phyloP scores from a whole-genome alignment of 2,329 filamentous ascomycete species.

The Aspergillus neoniger region DNA sequence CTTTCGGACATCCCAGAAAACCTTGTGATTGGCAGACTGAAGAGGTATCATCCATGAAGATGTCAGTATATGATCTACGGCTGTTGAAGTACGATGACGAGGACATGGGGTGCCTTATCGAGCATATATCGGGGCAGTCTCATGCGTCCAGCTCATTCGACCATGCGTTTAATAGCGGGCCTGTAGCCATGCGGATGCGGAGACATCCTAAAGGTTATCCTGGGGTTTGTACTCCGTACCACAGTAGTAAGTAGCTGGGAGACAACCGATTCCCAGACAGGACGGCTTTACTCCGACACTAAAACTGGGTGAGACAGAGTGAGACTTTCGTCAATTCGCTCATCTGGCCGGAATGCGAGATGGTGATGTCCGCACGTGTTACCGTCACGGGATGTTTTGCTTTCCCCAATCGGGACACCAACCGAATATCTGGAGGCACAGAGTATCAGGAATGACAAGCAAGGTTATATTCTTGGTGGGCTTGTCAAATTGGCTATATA shows the following conservation, averaged over 20 bases:
- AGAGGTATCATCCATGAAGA: constrained; percentile 3
- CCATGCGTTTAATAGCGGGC: neutral
- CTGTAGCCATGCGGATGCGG: neutral
- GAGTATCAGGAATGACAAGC: neutral
- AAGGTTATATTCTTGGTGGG: neutral
- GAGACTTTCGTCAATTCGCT: neutral
- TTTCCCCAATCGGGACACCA: neutral
- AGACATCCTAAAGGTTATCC: too few relatives aligned
- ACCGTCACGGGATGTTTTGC: neutral
- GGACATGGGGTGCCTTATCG: neutral
- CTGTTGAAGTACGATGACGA: neutral
- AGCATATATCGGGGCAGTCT: neutral
- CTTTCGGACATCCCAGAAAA: neutral
- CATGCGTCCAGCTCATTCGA: neutral
- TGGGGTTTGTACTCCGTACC: too few relatives aligned
- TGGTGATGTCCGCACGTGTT: constrained; percentile 1
- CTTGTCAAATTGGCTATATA: neutral
- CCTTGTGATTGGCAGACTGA: neutral
- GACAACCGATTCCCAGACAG: neutral
- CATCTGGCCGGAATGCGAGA: neutral
- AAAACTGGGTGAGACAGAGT: neutral
- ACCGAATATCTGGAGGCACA: neutral
- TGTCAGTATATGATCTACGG: neutral
- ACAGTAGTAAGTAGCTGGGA: too few relatives aligned
- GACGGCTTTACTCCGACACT: neutral